Conservation (phyloP, 2,329 filamentous ascomycete species). For the Rhinocladiella mackenziei region DNA sequence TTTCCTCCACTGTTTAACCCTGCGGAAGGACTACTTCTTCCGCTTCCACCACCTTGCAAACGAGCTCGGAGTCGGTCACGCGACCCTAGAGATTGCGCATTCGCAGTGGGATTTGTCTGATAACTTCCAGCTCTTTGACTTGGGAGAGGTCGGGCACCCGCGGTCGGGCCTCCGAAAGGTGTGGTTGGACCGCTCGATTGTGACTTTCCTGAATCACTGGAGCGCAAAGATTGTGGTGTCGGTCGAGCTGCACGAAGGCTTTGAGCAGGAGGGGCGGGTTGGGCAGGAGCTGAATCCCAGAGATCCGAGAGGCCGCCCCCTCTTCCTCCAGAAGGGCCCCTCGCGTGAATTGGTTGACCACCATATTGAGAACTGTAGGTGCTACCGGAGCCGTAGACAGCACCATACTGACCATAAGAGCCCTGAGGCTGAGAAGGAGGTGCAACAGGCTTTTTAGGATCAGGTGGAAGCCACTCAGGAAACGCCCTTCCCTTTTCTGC, state of each 20-base stretch:
- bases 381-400: conserved; percentile 23
- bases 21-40: conserved; percentile 25
- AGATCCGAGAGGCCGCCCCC: conserved; percentile 55
- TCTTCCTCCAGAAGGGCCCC: conserved; percentile 38
- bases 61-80: conserved; percentile 69
- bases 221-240: conserved; percentile 32
- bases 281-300: conserved; percentile 47
- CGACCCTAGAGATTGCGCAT: conserved; percentile 35
- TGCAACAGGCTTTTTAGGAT: conserved; percentile 67
- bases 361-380: conserved; percentile 32
- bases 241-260: conserved; percentile 30
- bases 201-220: conserved; percentile 16
- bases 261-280: conserved; percentile 26
- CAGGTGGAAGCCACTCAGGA: conserved; percentile 82
- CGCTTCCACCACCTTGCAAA: conserved; percentile 59
- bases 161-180: conserved; percentile 22
- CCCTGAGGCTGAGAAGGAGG: conserved; percentile 46
- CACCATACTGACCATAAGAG: conserved; percentile 53
- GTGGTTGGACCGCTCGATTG: conserved; percentile 16
- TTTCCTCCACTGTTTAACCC: conserved; percentile 14
- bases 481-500: conserved; percentile 76
- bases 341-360: conserved; percentile 31
- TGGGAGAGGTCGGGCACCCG: conserved; percentile 58
- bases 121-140: conserved; percentile 72
- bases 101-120: conserved; percentile 51